Evolutionary conservation across 306 rosid genomes (phyloP).

Genomic region (Castanea sativa): DNA sequence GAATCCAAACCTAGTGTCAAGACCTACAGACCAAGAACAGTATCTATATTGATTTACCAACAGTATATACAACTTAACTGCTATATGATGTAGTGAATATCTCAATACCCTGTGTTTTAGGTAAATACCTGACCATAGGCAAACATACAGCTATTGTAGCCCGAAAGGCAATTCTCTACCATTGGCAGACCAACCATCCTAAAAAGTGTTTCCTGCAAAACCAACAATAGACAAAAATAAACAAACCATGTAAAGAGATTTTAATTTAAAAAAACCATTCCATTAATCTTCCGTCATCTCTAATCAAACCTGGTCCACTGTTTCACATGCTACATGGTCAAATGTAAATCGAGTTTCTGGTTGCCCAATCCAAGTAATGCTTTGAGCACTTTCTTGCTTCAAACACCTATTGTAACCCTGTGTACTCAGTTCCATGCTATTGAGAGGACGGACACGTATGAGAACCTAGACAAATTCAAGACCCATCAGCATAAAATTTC

Average conservation of each 20-base stretch:
- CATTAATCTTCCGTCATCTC: conserved; percentile 6
- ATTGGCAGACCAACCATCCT: conserved; percentile 94
- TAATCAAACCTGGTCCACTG: conserved; percentile 74
- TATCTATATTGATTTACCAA: background rate
- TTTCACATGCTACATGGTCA: conserved; percentile 98
- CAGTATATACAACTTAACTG: background rate
- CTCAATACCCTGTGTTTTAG: conserved; percentile 6
- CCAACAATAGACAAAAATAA: background rate
- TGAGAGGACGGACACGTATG: conserved; percentile 93
- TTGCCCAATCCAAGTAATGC: conserved; percentile 80
- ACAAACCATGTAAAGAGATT: conserved; percentile 15
- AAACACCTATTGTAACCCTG: conserved; percentile 79
- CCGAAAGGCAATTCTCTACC: conserved; percentile 97
- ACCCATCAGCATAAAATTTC: conserved; percentile 27
- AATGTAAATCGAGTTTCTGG: conserved; percentile 84
- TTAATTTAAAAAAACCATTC: background rate
- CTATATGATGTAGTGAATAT: background rate
- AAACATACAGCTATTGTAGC: conserved; percentile 97
- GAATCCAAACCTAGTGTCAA: background rate
- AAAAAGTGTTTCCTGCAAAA: conserved; percentile 79
- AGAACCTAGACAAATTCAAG: conserved; percentile 54
- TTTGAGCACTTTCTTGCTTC: conserved; percentile 79
- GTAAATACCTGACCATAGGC: conserved; percentile 92
- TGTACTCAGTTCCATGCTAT: conserved; percentile 67
- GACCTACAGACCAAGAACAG: background rate